phyloP scores from a whole-genome alignment of 2,329 filamentous ascomycete species.

The Thielaviopsis euricoi region DNA sequence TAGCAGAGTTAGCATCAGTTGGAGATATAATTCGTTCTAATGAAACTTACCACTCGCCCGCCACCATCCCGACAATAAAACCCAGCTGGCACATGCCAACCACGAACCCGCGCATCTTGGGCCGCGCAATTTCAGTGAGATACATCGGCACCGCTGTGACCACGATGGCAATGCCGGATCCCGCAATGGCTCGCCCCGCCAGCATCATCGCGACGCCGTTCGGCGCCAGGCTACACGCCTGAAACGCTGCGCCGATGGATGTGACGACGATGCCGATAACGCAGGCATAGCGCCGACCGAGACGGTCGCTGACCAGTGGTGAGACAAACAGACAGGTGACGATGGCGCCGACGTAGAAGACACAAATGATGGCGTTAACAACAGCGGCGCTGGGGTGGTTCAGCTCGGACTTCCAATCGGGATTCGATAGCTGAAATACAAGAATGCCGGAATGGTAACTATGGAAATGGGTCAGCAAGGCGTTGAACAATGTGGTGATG shows the following conservation, averaged over 20 bases:
- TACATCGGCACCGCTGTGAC: slow-evolving; percentile 41
- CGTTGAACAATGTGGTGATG: neutral
- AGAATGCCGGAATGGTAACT: neutral
- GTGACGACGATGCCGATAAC: slow-evolving; percentile 29
- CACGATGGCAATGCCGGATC: slow-evolving; percentile 36
- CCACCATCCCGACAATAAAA: slow-evolving; percentile 35
- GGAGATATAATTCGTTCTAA: neutral
- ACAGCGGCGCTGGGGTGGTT: slow-evolving; percentile 18
- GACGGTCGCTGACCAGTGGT: slow-evolving; percentile 31
- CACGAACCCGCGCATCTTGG: slow-evolving; percentile 28
- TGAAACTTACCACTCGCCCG: slow-evolving; percentile 33
- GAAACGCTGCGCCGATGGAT: slow-evolving; percentile 31
- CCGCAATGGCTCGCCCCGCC: slow-evolving; percentile 33
- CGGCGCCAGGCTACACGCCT: slow-evolving; percentile 26
- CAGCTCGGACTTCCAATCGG: neutral
- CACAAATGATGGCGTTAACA: slow-evolving; percentile 32
- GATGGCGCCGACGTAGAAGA: slow-evolving; percentile 42
- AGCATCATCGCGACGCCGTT: slow-evolving; percentile 31
- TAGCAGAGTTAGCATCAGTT: slow-evolving; percentile 1
- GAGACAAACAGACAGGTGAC: slow-evolving; percentile 37
- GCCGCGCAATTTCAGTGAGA: slow-evolving; percentile 27
- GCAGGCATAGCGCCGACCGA: slow-evolving; percentile 35
- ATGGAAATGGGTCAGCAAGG: neutral
- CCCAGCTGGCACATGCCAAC: slow-evolving; percentile 44
- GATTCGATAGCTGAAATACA: neutral